Base-by-base conservation (phyloP, 768 basidiomycete species). In the Boletus bicolor region DNA sequence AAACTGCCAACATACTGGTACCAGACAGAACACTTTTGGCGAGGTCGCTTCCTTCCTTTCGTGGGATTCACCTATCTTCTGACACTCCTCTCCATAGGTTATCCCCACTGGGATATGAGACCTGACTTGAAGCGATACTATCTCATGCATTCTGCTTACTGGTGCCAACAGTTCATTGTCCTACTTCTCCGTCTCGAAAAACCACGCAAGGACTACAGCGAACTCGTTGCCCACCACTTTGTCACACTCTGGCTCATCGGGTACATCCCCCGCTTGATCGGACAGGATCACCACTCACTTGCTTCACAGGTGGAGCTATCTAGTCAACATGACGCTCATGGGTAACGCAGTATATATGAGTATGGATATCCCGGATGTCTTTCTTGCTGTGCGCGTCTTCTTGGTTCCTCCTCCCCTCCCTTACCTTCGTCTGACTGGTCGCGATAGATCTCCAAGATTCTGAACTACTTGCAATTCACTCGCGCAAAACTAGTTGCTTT, bases 231-330 rank as follows among this genome's bases (percentile, higher is more conserved):
- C 0, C 97, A 99, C 69, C 97, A 99, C 68, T 64, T 94, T 42
- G 92, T 98, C 49, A 98, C 97, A 0, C 78, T 98, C 12, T 99
- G 94, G 93, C 79, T 98, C 26, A 82, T 98, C 37, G 87, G 93
- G 85, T 97, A 75, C 42, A 79, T 67, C 38, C 10, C 55, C 41
- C 34, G n/a, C 36, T 46, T 2, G 11, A 8, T 53, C 50, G 9
- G 17, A 8, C 35, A 15, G 0, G 3, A 12, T 38, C 14, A 12
- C 7, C 11, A 37, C 44, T 60, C 52, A 61, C 36, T 24, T 28
- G 4, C 43, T 42, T 39, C 36, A 24, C 66, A 93, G 91, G 37
- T 92, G 92, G 91, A 93, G 91, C 62, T 91, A 93, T 65, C 61
- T 86, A 34, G 57, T 85, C 60, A 94, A 92, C 72, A 42, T 93